phyloP scores from a whole-genome alignment of 805 yeast genomes.

The Candida insectorum region DNA sequence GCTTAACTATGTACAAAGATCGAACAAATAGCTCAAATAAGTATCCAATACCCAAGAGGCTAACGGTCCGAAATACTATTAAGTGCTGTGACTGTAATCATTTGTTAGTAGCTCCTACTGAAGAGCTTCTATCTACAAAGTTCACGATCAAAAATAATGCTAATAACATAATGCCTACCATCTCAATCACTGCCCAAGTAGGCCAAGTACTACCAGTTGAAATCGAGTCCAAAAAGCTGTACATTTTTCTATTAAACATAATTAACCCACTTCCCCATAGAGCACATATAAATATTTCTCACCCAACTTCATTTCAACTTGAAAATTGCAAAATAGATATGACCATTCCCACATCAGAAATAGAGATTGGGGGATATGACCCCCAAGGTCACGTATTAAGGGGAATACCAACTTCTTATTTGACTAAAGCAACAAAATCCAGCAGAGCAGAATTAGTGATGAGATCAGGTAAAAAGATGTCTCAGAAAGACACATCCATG shows the following conservation, averaged over 20 bases:
- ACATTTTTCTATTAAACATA: constrained; percentile 23
- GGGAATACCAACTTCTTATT: constrained; percentile 31
- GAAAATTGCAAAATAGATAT: constrained; percentile 10
- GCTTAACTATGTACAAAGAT: background rate
- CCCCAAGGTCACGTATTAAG: constrained; percentile 21
- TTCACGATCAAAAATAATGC: constrained; percentile 29
- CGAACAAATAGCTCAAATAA: background rate
- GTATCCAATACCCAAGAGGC: constrained; percentile 21
- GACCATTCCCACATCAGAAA: constrained; percentile 24
- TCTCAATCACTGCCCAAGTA: constrained; percentile 17
- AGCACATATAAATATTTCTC: constrained; percentile 20
- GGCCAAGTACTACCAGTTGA: constrained; percentile 3
- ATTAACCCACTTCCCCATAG: constrained; percentile 27
- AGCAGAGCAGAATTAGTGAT: constrained; percentile 30
- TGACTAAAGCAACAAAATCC: constrained; percentile 25
- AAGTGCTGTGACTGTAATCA: constrained; percentile 30
- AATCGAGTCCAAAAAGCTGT: background rate
- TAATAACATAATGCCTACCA: constrained; percentile 29
- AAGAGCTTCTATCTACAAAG: constrained; percentile 26
- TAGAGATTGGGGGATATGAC: constrained; percentile 17
- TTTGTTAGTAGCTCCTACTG: constrained; percentile 21
- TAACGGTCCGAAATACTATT: constrained; percentile 22
- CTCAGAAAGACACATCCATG: constrained; percentile 10
- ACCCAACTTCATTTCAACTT: constrained; percentile 14
- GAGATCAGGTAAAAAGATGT: constrained; percentile 14